A percentile compares a stretch with the other conserved stretches of the same genome.
phyloP scores from a whole-genome alignment of 306 rosid species.

The Medicago ruthenica region DNA sequence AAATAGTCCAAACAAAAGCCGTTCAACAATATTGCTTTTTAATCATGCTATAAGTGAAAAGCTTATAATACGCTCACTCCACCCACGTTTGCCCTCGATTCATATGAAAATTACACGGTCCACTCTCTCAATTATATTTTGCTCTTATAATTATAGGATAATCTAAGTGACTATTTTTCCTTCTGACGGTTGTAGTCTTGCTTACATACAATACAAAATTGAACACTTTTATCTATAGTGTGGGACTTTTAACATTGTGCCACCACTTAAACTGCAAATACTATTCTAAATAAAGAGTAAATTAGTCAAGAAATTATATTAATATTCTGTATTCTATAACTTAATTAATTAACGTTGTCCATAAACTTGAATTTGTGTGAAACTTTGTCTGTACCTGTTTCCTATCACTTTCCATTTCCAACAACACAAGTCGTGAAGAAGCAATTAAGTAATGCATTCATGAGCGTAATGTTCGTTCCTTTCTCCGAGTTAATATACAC shows the following conservation, averaged over 20 bases:
- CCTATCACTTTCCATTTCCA: constrained; percentile 35
- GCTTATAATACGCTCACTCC: constrained; percentile 35
- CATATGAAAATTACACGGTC: constrained; percentile 34
- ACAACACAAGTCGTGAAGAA: constrained; percentile 28
- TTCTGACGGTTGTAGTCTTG: no score
- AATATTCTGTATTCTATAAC: background rate
- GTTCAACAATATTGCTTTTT: constrained; percentile 59
- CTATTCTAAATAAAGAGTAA: background rate
- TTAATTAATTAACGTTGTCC: background rate
- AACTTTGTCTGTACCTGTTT: background rate
- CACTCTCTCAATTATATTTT: constrained; percentile 3
- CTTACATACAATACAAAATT: background rate
- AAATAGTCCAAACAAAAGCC: constrained; percentile 61
- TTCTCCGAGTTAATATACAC: constrained; percentile 7
- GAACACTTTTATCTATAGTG: background rate
- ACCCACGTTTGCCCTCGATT: constrained; percentile 41
- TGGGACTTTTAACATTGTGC: background rate
- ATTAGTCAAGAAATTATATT: background rate
- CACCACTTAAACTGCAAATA: background rate
- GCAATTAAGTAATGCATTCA: constrained; percentile 35
- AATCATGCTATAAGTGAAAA: constrained; percentile 33
- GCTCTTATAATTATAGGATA: constrained; percentile 1
- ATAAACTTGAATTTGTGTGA: constrained; percentile 14
- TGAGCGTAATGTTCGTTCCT: constrained; percentile 32
- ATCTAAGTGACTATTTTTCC: constrained; percentile 15